phyloP scores from a whole-genome alignment of 148 eudicot genomes.

The Dysphania ambrosioides region DNA sequence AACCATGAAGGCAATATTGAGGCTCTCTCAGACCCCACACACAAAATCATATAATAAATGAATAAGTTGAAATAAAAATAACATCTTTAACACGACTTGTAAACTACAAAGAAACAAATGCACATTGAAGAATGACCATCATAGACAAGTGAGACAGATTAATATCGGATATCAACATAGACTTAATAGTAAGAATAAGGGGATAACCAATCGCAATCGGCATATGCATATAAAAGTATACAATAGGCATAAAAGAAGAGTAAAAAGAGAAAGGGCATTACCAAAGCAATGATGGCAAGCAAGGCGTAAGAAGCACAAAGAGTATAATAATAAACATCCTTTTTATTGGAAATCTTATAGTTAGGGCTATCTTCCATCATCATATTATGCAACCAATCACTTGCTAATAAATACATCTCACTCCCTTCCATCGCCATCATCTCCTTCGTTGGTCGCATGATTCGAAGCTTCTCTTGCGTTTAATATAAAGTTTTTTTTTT shows the following conservation, averaged over 20 bases:
- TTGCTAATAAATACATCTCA: conserved; percentile 4
- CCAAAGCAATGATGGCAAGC: conserved; percentile 39
- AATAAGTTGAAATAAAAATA: no score
- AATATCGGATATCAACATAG: no score
- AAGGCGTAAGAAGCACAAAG: conserved; percentile 38
- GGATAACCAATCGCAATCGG: no score
- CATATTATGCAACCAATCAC: conserved; percentile 26
- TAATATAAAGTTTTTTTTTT: neutral
- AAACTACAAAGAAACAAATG: no score
- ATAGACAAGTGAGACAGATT: neutral
- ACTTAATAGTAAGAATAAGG: no score
- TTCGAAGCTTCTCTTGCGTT: neutral
- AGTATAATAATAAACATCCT: conserved; percentile 32
- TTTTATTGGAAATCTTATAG: conserved; percentile 20
- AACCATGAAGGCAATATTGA: no score
- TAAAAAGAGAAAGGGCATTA: conserved; percentile 11
- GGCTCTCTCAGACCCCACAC: no score
- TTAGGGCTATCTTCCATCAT: conserved; percentile 5
- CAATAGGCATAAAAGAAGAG: neutral
- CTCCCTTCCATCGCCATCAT: conserved; percentile 18
- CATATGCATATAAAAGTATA: no score
- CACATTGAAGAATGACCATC: no score
- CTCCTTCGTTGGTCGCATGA: conserved; percentile 9
- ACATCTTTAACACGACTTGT: no score
- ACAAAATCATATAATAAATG: no score